Evolutionary conservation across 495 filamentous ascomycete genomes (phyloP).

Genomic region (Pseudomonodictys pantanalensis): DNA sequence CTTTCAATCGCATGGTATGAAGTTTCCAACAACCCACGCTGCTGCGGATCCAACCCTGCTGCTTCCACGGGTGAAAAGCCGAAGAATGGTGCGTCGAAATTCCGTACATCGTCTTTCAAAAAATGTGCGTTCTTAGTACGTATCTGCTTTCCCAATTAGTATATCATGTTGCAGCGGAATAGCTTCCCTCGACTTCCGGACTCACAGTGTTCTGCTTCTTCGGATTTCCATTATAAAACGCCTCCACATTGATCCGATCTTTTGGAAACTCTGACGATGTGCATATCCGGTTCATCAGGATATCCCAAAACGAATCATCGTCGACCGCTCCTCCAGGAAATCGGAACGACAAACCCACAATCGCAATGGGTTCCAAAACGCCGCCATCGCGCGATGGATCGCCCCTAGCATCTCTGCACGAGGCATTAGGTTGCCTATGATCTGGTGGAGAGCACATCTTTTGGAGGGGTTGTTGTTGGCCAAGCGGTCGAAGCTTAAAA

Average conservation of each 20-base stretch:
- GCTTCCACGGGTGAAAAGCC: neutral
- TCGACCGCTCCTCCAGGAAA: neutral
- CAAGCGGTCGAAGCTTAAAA: no score
- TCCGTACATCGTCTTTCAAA: neutral
- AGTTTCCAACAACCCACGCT: slow-evolving; percentile 17
- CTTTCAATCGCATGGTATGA: slow-evolving; percentile 35
- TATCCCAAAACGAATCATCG: neutral
- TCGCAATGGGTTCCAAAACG: slow-evolving; percentile 8
- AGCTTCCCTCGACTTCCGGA: no score
- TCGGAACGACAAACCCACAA: neutral
- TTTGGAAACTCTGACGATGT: neutral
- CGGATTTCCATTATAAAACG: slow-evolving; percentile 1
- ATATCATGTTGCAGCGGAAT: neutral
- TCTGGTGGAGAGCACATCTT: no score
- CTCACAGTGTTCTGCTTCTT: neutral
- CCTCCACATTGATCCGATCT: slow-evolving; percentile 7
- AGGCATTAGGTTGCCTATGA: no score
- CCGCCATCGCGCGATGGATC: neutral
- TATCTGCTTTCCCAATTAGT: neutral
- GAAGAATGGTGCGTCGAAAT: slow-evolving; percentile 12
- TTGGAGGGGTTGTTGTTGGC: no score
- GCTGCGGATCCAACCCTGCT: slow-evolving; percentile 2
- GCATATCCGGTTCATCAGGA: neutral
- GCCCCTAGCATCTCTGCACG: neutral
- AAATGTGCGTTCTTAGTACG: slow-evolving; percentile 1